A percentile compares a stretch with the other conserved stretches of the same genome.
Conservation (phyloP, 352 stramenopile species). For the Blastocystis sp. region DNA sequence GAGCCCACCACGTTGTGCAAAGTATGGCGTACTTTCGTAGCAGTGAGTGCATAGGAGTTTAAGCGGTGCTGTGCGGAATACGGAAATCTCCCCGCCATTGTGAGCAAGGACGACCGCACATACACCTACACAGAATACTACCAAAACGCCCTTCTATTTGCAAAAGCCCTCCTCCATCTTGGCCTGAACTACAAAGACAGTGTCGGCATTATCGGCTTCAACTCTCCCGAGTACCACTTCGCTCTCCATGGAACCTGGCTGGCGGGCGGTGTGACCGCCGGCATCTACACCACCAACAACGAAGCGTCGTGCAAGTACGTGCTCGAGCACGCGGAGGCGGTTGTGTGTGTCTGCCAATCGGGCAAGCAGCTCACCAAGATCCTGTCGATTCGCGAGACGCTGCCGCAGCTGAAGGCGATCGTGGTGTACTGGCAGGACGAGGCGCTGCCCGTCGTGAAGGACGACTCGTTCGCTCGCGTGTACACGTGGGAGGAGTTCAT, state of each 20-base stretch:
- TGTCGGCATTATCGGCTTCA: conserved; percentile 88
- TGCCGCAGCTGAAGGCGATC: conserved; percentile 89
- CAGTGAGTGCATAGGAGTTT: conserved; percentile 24
- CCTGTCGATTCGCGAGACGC: conserved; percentile 83
- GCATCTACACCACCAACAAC: conserved; percentile 94
- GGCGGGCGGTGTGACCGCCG: conserved; percentile 86
- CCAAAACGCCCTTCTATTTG: conserved; percentile 72
- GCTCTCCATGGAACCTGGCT: conserved; percentile 89
- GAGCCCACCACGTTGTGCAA: conserved; percentile 64
- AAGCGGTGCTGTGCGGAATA: conserved; percentile 14
- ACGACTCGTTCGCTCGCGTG: conserved; percentile 74
- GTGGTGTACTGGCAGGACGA: conserved; percentile 87
- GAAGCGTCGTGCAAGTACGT: conserved; percentile 89
- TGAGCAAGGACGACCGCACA: conserved; percentile 47
- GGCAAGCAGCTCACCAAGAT: conserved; percentile 92
- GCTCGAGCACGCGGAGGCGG: conserved; percentile 88
- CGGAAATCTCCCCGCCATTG: conserved; percentile 32
- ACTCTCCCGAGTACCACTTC: conserved; percentile 90
- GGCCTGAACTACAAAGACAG: conserved; percentile 82
- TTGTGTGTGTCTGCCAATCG: conserved; percentile 89
- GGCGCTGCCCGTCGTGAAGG: conserved; percentile 10
- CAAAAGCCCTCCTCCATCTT: conserved; percentile 82
- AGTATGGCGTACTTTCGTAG: not conserved
- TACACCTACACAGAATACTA: conserved; percentile 72
- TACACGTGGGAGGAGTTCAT: conserved; percentile 81